Evolutionary conservation across 345 rosid species (phyloP), one percentile per base, ranked within the genome.

Genomic region (Citrus glauca): DNA sequence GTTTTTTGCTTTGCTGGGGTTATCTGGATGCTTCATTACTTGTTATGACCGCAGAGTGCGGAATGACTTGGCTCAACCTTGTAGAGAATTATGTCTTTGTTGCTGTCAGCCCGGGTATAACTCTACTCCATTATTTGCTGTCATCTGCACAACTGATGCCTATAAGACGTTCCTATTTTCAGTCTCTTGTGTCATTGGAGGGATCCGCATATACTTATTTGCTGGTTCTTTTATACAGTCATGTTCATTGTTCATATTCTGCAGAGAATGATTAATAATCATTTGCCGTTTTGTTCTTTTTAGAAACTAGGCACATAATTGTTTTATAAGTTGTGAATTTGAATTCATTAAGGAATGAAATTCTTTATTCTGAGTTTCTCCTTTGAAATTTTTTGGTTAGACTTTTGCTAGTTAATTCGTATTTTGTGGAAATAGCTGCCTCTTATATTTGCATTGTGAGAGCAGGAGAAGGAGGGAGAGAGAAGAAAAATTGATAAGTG

Each of bases 41-140:
- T 94, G 98, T 87, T 97, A 97, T 74, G 99, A 97, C 81, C 91
- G 98, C 57, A 93, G 99, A 86, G 99, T 97, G 73, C 94, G 98
- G 63, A 94, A 79, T 88, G 98, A 93, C 85, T 87, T 94, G 88
- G 98, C 98, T 75, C 99, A 91, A 82, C 99, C 98, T 65, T 97
- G 98, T 85, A 90, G 98, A 82, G 98, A 97, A 86, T 86, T 97
- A 82, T 97, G 99, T 78, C 94, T 94, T 40, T 94, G 99, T 81
- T 94, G 98, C 91, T 94, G 98, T 86, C 99, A 93, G 71, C 98
- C 98, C 9, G 98, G 98, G 98, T 97, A 95, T 69, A 37, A 66
- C 69, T 74, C 66, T 79, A 22, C 16, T 76, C 2, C 35, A 35
- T 35, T 38, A 1, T 65, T 33, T 60, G 64, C 42, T 59, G 27